Base-by-base conservation (phyloP, 1,139 yeast species). In the Kurtzmaniella quercitrusa region DNA sequence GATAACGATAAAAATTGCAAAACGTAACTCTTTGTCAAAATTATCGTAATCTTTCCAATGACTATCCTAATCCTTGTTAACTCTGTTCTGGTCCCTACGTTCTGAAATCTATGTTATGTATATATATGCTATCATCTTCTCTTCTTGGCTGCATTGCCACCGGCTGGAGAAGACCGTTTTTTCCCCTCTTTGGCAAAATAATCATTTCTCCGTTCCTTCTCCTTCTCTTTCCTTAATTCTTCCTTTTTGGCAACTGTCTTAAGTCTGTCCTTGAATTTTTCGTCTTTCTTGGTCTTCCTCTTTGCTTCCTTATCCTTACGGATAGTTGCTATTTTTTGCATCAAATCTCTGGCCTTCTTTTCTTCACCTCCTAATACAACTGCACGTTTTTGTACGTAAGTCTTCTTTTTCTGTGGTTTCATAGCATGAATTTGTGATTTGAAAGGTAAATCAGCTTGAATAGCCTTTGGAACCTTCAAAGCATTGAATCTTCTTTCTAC, bases 361-460 rank as follows among this genome's bases (percentile, higher is more conserved):
- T 91, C 98, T 48, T 90, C 97, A 21, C 94, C 96, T 38, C 85
- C 87, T 42, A 91, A 70, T 3, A 91, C 94, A 45, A 93, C 97
- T 1, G 98, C 98, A 59, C 98, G 82, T 72, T 90, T 91, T 50
- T 83, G 84, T 79, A 86, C 65, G 62, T 93, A 93, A 0, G 96
- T 81, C 57, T 80, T 76, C 66, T 85, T 85, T 74, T 79, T 82
- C 63, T 86, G 95, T 25, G 96, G 95, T 63, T 85, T 86, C 93
- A 88, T 86, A 55, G 82, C 79, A 54, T 81, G 85, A 40, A 88
- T 80, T 71, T 93, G 98, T 12, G 97, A 88, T 58, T 85, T 86
- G 73, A 87, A 93, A 37, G 99, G 99, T 52, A 93, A 74, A 37
- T 82, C 79, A 27, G 82, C 72, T 62, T 84, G 89, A 48, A 93